Evolutionary conservation across 129 eudicot species (phyloP).

Genomic region (Helianthus annuus): HanXRQr2.0-SUNRISE NC_035448.2:202443361-202443860

Average conservation of each 20-base stretch:
- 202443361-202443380: slow-evolving; percentile 25
- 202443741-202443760: too few relatives aligned
- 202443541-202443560: slow-evolving; percentile 15
- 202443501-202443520: slow-evolving; percentile 18
- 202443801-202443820: too few relatives aligned
- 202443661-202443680: not conserved
- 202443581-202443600: not conserved
- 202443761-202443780: too few relatives aligned
- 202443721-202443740: too few relatives aligned
- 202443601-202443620: not conserved
- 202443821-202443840: too few relatives aligned
- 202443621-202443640: not conserved
- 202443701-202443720: too few relatives aligned
- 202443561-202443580: not conserved
- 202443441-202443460: not conserved
- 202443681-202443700: too few relatives aligned
- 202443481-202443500: slow-evolving; percentile 9
- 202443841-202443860: too few relatives aligned
- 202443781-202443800: too few relatives aligned
- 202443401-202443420: slow-evolving; percentile 6
- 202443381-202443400: slow-evolving; percentile 34
- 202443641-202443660: not conserved
- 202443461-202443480: slow-evolving; percentile 18
- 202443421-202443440: slow-evolving; percentile 23
- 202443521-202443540: slow-evolving; percentile 10